These are phyloP conservation scores for Epichloe elymi DNA, from an alignment of 2,329 filamentous ascomycete species.

Conservation along the genomic window DNA sequence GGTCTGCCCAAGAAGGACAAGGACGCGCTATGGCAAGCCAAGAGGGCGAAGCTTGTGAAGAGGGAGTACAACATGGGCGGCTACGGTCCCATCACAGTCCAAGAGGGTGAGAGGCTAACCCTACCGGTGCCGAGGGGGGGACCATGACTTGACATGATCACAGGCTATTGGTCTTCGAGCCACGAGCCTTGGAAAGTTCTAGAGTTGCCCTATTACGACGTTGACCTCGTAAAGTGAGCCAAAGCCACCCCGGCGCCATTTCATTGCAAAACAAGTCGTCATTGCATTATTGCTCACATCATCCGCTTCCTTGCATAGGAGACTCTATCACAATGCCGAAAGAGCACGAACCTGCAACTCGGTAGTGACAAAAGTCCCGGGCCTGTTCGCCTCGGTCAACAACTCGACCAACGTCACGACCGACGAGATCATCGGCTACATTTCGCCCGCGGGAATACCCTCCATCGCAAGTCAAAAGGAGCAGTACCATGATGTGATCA, in stretches of 20 bases:
- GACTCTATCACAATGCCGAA: constrained; percentile 26
- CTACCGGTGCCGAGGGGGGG: not conserved
- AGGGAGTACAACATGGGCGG: constrained; percentile 23
- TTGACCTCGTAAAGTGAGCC: constrained; percentile 23
- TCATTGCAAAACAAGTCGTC: not conserved
- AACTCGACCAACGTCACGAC: constrained; percentile 25
- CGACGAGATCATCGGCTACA: constrained; percentile 25
- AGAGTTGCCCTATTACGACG: constrained; percentile 28
- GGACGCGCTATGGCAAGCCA: constrained; percentile 23
- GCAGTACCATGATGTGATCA: constrained; percentile 28
- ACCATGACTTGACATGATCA: not conserved
- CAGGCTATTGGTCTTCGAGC: constrained; percentile 27
- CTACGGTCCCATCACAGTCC: constrained; percentile 27
- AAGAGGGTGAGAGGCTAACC: constrained; percentile 16
- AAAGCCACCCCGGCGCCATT: no score
- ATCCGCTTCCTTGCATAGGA: constrained; percentile 10
- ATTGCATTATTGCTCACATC: not conserved
- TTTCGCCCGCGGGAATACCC: constrained; percentile 27
- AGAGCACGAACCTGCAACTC: constrained; percentile 29
- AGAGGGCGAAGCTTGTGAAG: constrained; percentile 23
- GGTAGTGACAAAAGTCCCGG: constrained; percentile 19
- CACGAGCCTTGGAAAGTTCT: constrained; percentile 30
- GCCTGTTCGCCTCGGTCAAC: constrained; percentile 29
- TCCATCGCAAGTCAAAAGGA: constrained; percentile 26
- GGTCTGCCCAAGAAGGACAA: constrained; percentile 19